phyloP scores from a whole-genome alignment of 2,329 filamentous ascomycete genomes.

The Juglanconis oblonga region DNA sequence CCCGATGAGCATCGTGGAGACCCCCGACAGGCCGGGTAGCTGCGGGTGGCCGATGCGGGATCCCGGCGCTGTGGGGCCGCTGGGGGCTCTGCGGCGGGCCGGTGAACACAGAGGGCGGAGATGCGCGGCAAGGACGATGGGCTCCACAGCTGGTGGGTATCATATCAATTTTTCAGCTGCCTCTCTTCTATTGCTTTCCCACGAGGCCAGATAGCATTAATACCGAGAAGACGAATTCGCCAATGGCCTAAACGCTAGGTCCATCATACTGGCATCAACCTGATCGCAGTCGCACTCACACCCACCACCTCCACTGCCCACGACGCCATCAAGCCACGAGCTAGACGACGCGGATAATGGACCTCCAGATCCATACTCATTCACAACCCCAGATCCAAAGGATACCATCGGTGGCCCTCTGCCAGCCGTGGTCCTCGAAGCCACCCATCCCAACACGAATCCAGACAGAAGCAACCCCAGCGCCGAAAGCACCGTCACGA shows the following conservation, averaged over 20 bases:
- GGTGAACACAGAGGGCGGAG: background rate
- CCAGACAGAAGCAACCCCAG: slow-evolving; percentile 1
- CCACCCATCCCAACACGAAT: slow-evolving; percentile 5
- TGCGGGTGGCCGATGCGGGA: background rate
- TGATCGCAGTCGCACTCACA: background rate
- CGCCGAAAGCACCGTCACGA: slow-evolving; percentile 11
- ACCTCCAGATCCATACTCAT: background rate
- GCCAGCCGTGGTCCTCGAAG: background rate
- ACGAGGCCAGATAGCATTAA: background rate
- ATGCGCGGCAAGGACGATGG: too few relatives aligned
- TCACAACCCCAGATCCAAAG: background rate
- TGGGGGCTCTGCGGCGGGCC: background rate
- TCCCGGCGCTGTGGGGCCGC: background rate
- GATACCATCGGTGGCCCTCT: background rate
- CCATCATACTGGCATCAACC: background rate
- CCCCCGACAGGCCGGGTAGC: background rate
- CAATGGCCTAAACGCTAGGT: background rate
- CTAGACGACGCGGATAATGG: background rate
- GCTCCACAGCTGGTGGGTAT: background rate
- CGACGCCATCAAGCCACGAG: background rate
- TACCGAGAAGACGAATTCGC: slow-evolving; percentile 7
- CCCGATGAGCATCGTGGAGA: too few relatives aligned
- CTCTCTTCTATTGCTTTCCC: background rate
- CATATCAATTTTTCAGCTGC: background rate
- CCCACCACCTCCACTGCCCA: background rate